phyloP scores from a whole-genome alignment of 306 rosid genomes.

The Comarum palustre region DNA sequence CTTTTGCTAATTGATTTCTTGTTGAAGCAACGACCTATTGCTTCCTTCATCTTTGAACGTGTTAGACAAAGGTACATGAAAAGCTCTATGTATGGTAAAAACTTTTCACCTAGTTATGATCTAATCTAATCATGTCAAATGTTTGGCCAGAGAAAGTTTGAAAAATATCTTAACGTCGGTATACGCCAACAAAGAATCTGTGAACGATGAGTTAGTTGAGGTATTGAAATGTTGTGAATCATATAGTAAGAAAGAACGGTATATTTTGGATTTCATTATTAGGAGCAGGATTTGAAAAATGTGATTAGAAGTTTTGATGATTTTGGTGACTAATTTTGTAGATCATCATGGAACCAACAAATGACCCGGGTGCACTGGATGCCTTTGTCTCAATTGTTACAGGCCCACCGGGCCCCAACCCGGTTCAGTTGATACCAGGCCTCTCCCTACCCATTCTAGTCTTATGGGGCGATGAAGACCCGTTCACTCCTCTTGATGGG shows the following conservation, averaged over 20 bases:
- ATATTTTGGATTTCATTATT: no score
- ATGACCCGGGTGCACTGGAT: conserved; percentile 69
- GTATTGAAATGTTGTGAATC: conserved; percentile 26
- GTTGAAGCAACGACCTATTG: conserved; percentile 62
- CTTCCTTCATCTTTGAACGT: conserved; percentile 71
- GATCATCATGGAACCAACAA: conserved; percentile 79
- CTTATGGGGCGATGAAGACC: conserved; percentile 87
- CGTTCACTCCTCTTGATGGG: conserved; percentile 92
- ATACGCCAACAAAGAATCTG: conserved; percentile 72
- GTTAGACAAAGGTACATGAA: conserved; percentile 63
- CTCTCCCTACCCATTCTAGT: conserved; percentile 63
- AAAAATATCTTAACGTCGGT: conserved; percentile 65
- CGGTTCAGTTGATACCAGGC: conserved; percentile 64
- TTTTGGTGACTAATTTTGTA: conserved; percentile 24
- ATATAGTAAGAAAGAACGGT: no score
- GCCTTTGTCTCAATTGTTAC: conserved; percentile 83
- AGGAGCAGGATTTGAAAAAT: no score
- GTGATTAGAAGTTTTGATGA: not conserved
- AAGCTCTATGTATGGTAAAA: not conserved
- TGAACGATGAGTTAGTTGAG: conserved; percentile 82
- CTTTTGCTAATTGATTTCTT: conserved; percentile 77
- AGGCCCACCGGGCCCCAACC: conserved; percentile 91
- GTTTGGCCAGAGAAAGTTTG: conserved; percentile 60
- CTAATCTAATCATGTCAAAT: conserved; percentile 1
- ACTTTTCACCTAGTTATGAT: not conserved